phyloP scores from a whole-genome alignment of 2,329 filamentous ascomycete genomes.

The Ceratocystis eucalypticola region DNA sequence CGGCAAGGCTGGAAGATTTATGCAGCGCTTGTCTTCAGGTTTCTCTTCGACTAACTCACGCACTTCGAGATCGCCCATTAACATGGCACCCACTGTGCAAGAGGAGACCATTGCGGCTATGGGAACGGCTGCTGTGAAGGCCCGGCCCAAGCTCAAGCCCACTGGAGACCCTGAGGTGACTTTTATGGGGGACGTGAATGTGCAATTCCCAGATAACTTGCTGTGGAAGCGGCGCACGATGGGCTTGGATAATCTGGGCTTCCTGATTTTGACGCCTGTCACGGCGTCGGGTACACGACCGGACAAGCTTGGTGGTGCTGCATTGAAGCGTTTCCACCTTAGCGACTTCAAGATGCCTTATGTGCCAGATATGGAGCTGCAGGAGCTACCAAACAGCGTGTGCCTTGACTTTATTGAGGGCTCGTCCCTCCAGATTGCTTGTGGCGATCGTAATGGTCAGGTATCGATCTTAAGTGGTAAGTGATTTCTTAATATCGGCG shows the following conservation, averaged over 20 bases:
- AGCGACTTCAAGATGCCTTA: slow-evolving; percentile 69
- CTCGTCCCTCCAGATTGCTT: slow-evolving; percentile 49
- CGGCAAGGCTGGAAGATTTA: slow-evolving; percentile 43
- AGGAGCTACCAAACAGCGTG: slow-evolving; percentile 83
- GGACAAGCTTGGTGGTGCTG: slow-evolving; percentile 39
- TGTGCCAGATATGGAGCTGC: slow-evolving; percentile 75
- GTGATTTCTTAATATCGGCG: slow-evolving; percentile 22
- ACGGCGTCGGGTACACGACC: slow-evolving; percentile 32
- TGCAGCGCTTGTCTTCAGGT: slow-evolving; percentile 44
- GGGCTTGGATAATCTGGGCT: slow-evolving; percentile 70
- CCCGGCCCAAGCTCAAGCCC: slow-evolving; percentile 23
- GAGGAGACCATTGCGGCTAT: slow-evolving; percentile 32
- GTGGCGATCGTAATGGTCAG: slow-evolving; percentile 48
- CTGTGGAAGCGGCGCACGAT: slow-evolving; percentile 92
- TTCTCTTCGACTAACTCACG: slow-evolving; percentile 25
- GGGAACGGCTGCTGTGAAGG: slow-evolving; percentile 20
- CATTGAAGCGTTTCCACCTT: slow-evolving; percentile 68
- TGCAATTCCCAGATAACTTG: slow-evolving; percentile 91
- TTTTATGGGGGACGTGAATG: slow-evolving; percentile 79
- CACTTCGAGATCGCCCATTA: slow-evolving; percentile 32
- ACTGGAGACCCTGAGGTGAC: slow-evolving; percentile 36
- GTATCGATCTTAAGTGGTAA: slow-evolving; percentile 40
- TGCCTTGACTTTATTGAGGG: slow-evolving; percentile 48
- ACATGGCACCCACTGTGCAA: slow-evolving; percentile 38
- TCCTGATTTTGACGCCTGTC: slow-evolving; percentile 63